phyloP scores from a whole-genome alignment of 805 yeast genomes.

The Kazachstania martiniae region DNA sequence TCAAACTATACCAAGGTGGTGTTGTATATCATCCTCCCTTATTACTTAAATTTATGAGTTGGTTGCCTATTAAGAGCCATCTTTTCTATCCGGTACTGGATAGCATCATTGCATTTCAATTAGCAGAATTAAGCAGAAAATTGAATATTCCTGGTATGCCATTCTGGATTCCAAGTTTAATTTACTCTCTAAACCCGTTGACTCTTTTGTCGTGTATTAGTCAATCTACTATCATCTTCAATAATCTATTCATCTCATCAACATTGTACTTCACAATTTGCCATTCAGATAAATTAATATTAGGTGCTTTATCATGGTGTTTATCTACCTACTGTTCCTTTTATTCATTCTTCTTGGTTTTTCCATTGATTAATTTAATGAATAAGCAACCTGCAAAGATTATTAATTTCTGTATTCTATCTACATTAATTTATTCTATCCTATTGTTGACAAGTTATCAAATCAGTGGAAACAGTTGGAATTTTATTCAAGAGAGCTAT shows the following conservation, averaged over 20 bases:
- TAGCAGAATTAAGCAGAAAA: conserved; percentile 37
- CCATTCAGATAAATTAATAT: conserved; percentile 30
- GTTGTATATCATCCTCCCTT: conserved; percentile 81
- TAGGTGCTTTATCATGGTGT: conserved; percentile 24
- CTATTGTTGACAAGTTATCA: conserved; percentile 32
- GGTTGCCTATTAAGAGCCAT: too few species aligned
- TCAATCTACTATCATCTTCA: conserved; percentile 53
- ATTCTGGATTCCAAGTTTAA: conserved; percentile 40
- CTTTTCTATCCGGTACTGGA: conserved; percentile 23
- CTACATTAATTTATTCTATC: conserved; percentile 1
- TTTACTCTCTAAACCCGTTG: conserved; percentile 75
- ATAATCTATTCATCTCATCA: too few species aligned
- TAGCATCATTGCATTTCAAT: conserved; percentile 31
- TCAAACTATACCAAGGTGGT: conserved; percentile 74
- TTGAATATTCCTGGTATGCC: conserved; percentile 10
- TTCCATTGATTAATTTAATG: conserved; percentile 32
- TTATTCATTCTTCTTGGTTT: conserved; percentile 47
- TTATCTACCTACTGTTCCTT: conserved; percentile 53
- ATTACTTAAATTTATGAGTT: conserved; percentile 24
- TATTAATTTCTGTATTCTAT: neutral
- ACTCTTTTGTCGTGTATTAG: conserved; percentile 57
- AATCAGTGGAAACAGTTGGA: conserved; percentile 29
- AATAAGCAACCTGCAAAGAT: neutral
- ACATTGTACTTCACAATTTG: too few species aligned
- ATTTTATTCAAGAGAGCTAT: conserved; percentile 44